Base-by-base conservation (phyloP, 768 basidiomycete genomes). In the Omphalotus guepiniiformis region DNA sequence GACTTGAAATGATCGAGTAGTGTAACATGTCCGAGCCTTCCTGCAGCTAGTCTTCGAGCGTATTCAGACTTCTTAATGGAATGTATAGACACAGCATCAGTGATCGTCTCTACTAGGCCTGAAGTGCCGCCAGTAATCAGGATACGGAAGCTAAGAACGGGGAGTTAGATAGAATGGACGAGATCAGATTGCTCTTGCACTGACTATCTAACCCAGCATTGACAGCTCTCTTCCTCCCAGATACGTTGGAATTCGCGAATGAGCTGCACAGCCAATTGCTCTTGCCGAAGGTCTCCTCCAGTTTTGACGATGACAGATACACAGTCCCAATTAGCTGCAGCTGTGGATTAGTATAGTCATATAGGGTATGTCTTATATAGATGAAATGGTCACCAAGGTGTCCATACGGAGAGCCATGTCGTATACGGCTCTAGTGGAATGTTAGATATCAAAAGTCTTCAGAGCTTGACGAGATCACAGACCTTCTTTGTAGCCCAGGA, bases 61-160 rank as follows among this genome's bases (percentile, higher is more conserved):
- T 98, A 98, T 62, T 96, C 95, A 2, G 92, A 88, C 68, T 99
- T 99, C 75, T 99, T 99, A 65, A 99, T 96, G 1, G 96, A 98
- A 63, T 99, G 96, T 55, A 99, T 92, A 4, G 96, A 98, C 0
- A 98, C 93, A 0, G 95, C 89, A 56, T 99, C 96, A 3, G 93
- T 97, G 54, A 99, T 97, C 0, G 96, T 99, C 68, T 99, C 96
- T 0, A 99, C 92, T 41, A 99, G 67, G 19, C 94, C 96, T 11
- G 96, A 97, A 2, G 80, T 80, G 38, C 87, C 89, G 4, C 94
- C 93, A 1, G 93, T 96, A 52, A 97, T 95, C 49, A 97, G 67
- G 50, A 99, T 99, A 3, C 91, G 85, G 76, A 98, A 98, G 66
- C 94, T 96, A 56, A 4, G 39, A 21, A 41, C 13, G 27, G 3